Evolutionary conservation across 1,139 yeast genomes (phyloP).

Genomic region (Spencermartinsiella ligniputridi): DNA sequence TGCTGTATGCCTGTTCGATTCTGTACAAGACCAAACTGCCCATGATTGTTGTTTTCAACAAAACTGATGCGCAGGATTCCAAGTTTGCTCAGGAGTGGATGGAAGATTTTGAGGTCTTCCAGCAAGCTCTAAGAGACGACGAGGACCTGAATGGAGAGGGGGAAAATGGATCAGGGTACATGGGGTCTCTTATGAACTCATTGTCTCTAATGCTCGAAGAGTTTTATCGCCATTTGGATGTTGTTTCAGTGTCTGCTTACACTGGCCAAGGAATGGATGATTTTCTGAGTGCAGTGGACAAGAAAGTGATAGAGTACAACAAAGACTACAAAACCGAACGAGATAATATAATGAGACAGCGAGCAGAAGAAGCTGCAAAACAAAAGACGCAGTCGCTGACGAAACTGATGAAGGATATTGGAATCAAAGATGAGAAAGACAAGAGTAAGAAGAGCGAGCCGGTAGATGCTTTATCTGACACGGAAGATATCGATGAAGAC

Average conservation of each 20-base stretch:
- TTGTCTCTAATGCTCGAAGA: constrained; percentile 97
- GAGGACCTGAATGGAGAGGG: constrained; percentile 59
- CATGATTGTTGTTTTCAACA: constrained; percentile 94
- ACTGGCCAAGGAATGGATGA: constrained; percentile 96
- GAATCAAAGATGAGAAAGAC: constrained; percentile 42
- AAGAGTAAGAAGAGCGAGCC: constrained; percentile 22
- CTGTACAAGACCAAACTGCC: constrained; percentile 94
- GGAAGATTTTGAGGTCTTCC: constrained; percentile 93
- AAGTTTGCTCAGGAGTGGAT: constrained; percentile 95
- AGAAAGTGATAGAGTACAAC: constrained; percentile 83
- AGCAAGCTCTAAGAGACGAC: constrained; percentile 60
- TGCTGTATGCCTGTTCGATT: constrained; percentile 97
- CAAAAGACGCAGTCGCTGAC: constrained; percentile 69
- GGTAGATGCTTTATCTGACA: constrained; percentile 69
- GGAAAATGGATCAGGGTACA: constrained; percentile 81
- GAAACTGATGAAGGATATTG: constrained; percentile 78
- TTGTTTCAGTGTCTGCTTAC: constrained; percentile 83
- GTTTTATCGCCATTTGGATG: constrained; percentile 88
- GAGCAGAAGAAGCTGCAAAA: constrained; percentile 68
- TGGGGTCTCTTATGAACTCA: constrained; percentile 89
- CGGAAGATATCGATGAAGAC: constrained; percentile 40
- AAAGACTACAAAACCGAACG: constrained; percentile 81
- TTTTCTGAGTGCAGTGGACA: constrained; percentile 74
- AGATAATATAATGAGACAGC: constrained; percentile 71
- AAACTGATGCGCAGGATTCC: constrained; percentile 82